Evolutionary conservation across 1,139 yeast genomes (phyloP), one percentile per base, ranked within the genome.

Genomic region (Candida tropicalis): DNA sequence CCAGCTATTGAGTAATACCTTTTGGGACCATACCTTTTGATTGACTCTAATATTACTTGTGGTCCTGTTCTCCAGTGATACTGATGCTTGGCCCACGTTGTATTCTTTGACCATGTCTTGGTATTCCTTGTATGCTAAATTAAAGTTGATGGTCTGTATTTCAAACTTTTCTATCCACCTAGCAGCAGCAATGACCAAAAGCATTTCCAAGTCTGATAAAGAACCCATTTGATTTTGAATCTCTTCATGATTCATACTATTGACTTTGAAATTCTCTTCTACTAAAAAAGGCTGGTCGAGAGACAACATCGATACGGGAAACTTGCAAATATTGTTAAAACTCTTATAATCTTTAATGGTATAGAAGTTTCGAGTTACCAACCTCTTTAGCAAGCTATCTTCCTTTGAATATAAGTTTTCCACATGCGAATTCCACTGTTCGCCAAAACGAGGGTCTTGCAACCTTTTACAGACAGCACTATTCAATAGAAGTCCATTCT

Each of bases 61-160:
- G 20, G 64, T 52, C 35, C 57, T 57, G 27, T 60, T 60, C 15
- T 69, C 68, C 9, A 71, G 59, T 6, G 64, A 59, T 11, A 27
- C 25, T 1, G 62, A 53, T 0, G 66, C 51, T 1, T 68, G 59
- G 6, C 63, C 65, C 20, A 73, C 73, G 47, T 81, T 77, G 47
- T 74, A 63, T 0, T 60, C 55, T 45, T 77, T 75, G 36, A 82
- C 71, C 73, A 82, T 73, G 1, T 65, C 68, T n/a, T 62, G 59
- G 60, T 89, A 93, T 60, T 93, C 98, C 32, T 82, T 82, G 59
- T 84, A 86, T 0, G 85, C 87, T 49, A 89, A 69, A 52, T 85
- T 87, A 63, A 90, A 84, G 59, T 89, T 91, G 17, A 83, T 70
- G 11, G 71, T 68, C 20, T 72, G 80, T 12, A 81, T 65, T 27